Conservation (phyloP, 352 stramenopile genomes). For the Globisporangium apiculatum region DNA sequence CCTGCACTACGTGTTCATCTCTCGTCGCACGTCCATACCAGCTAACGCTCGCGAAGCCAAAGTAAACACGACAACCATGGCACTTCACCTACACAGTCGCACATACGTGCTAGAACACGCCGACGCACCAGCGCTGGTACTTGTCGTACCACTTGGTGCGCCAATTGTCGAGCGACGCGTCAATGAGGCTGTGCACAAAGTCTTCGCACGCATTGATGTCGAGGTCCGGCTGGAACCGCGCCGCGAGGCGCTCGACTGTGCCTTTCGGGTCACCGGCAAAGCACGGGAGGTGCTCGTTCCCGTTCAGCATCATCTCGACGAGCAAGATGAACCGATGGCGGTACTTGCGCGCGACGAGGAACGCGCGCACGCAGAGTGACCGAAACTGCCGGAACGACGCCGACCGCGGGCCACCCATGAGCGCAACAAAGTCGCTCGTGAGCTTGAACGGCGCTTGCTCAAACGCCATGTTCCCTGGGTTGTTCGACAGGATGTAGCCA, state of each 20-base stretch:
- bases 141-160: constrained; percentile 95
- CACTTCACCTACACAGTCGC: no score
- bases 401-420: constrained; percentile 93
- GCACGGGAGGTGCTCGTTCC: constrained; percentile 95
- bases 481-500: constrained; percentile 93
- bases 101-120: constrained; percentile 58
- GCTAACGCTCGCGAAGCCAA: no score
- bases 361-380: constrained; percentile 93
- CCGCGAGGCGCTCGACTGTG: constrained; percentile 85
- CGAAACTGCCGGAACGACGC: constrained; percentile 92
- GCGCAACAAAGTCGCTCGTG: constrained; percentile 93
- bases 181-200: constrained; percentile 95
- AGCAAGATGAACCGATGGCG: constrained; percentile 93
- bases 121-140: constrained; percentile 91
- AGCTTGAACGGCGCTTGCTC: constrained; percentile 98
- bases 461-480: constrained; percentile 91
- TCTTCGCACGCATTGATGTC: constrained; percentile 92
- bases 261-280: constrained; percentile 91
- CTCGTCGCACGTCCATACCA: neutral
- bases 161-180: constrained; percentile 96
- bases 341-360: constrained; percentile 93
- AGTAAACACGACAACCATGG: no score
- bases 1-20: neutral
- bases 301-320: constrained; percentile 95
- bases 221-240: constrained; percentile 92